Evolutionary conservation across 1,284 basidiomycete genomes (phyloP).

Genomic region (Sporisorium sorghi): DNA sequence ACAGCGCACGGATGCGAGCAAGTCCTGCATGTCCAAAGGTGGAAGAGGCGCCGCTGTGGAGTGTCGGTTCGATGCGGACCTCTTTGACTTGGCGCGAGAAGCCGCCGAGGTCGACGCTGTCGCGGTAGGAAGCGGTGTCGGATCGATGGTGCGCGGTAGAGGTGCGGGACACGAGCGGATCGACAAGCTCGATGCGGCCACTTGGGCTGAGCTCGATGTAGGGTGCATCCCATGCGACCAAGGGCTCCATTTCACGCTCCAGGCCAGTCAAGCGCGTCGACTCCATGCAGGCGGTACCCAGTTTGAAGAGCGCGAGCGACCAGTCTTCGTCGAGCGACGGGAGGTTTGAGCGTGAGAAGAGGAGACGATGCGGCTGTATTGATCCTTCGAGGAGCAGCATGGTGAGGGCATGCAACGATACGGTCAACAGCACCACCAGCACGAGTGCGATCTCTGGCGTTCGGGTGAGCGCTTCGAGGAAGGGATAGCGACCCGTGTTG

Average conservation of each 20-base stretch:
- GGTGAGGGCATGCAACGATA: constrained; percentile 58
- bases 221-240: constrained; percentile 49
- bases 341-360: constrained; percentile 53
- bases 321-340: constrained; percentile 60
- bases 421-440: constrained; percentile 54
- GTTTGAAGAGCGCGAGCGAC: constrained; percentile 60
- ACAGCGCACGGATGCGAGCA: constrained; percentile 20
- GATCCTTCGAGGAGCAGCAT: constrained; percentile 57
- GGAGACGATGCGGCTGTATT: constrained; percentile 43
- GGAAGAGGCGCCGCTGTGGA: constrained; percentile 14
- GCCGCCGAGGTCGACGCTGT: constrained; percentile 13
- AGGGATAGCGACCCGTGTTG: constrained; percentile 49
- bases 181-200: constrained; percentile 37
- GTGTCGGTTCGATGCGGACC: constrained; percentile 41
- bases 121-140: not conserved
- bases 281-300: constrained; percentile 64
- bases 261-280: constrained; percentile 62
- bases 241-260: constrained; percentile 51
- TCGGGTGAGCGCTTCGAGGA: constrained; percentile 57
- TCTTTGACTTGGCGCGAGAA: constrained; percentile 49
- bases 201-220: constrained; percentile 58
- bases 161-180: constrained; percentile 11
- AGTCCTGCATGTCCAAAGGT: constrained; percentile 25
- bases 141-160: not conserved
- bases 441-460: constrained; percentile 54